A percentile compares a stretch with the other conserved stretches of the same genome.
Conservation (phyloP, 805 yeast genomes). For the Brettanomyces bruxellensis region DNA sequence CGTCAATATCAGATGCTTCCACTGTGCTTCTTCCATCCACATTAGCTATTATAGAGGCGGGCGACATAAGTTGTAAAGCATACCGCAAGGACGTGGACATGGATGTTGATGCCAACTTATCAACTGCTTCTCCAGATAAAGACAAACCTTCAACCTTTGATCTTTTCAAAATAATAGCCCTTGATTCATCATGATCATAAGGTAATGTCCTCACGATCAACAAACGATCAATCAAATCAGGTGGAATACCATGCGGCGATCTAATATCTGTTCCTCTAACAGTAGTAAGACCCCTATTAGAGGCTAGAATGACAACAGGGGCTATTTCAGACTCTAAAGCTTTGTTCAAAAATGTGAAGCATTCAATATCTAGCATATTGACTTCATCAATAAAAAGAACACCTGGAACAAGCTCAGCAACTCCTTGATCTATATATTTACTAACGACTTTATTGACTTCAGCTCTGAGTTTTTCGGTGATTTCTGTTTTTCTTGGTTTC, state of each 20-base stretch:
- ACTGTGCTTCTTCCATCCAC: conserved; percentile 59
- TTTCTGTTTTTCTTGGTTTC: conserved; percentile 96
- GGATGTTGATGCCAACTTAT: conserved; percentile 82
- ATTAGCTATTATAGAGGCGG: conserved; percentile 76
- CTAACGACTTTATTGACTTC: conserved; percentile 96
- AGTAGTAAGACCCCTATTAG: conserved; percentile 90
- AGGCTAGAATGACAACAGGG: conserved; percentile 97
- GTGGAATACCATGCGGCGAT: conserved; percentile 97
- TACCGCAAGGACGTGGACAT: conserved; percentile 86
- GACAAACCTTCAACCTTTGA: conserved; percentile 93
- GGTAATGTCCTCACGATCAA: conserved; percentile 81
- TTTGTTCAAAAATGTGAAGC: conserved; percentile 89
- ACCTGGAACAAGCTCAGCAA: conserved; percentile 96
- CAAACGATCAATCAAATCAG: conserved; percentile 88
- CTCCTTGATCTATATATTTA: conserved; percentile 98
- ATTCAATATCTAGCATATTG: conserved; percentile 95
- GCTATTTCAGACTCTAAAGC: conserved; percentile 96
- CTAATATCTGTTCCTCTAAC: conserved; percentile 85
- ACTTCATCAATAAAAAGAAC: conserved; percentile 97
- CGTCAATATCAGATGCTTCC: conserved; percentile 75
- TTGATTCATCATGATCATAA: conserved; percentile 76
- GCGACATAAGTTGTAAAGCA: conserved; percentile 84
- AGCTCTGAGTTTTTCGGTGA: conserved; percentile 88
- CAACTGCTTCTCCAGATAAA: conserved; percentile 71
- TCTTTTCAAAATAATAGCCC: conserved; percentile 78